Evolutionary conservation across 2,329 filamentous ascomycete species (phyloP), one percentile per base, ranked within the genome.

Genomic region (Colletotrichum sp.): DNA sequence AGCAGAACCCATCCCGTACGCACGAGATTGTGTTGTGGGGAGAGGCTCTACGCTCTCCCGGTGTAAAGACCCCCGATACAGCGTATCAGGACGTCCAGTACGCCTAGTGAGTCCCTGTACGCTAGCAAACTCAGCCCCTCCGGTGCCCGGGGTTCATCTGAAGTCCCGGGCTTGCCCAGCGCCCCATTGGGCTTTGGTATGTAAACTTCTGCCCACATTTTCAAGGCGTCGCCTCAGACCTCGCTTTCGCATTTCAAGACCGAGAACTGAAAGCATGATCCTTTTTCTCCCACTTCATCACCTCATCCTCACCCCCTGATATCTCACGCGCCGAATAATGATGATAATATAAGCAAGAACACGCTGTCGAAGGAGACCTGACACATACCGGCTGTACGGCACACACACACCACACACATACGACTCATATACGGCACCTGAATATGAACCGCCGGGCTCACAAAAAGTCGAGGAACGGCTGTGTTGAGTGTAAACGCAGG

Each of bases 401-500:
- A 44, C 34, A 52, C n/a, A 48, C 44, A 22, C 44, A 5, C 6
- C 44, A 12, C 18, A 44, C n/a, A 13, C 2, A 8, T 13, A 24
- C 44, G 36, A 39, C 36, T 39, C 15, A 8, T 24, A 52, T 24
- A 22, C 44, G 10, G 7, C 44, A 39, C 12, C 60, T 64, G 32
- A 64, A 26, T 4, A 69, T 32, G 34, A 69, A 69, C 10, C 66
- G 55, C 15, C 67, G 52, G 8, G 55, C 67, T 68, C 83, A 84
- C 79, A 82, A 81, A 71, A 84, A 84, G 79, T 83, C 82, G 18
- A 79, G 80, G 55, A 77, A 75, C 15, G 82, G 82, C 26, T 84
- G 83, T 70, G 70, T 78, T 18, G 80, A 82, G 76, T 84, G 80
- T 79, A 84, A 83, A 73, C 78, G 78, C 32, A 80, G 82, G 6